Evolutionary conservation across 2,329 filamentous ascomycete species (phyloP), one percentile per base, ranked within the genome.

Genomic region (Pseudogymnoascus destructans): DNA sequence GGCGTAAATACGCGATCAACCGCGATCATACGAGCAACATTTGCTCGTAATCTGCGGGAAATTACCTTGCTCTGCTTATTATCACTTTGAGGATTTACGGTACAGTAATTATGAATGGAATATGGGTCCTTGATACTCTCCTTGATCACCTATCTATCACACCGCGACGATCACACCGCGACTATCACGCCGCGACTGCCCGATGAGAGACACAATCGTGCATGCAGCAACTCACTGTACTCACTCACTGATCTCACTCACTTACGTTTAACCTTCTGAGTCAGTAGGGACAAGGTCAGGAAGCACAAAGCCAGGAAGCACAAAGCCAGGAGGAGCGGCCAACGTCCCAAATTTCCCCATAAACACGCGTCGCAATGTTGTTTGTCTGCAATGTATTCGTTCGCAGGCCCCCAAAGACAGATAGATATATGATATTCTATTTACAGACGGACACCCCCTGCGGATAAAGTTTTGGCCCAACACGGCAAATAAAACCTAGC

Each of bases 401-500:
- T 23, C 38, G 13, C 40, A n/a, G 19, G 27, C 27, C 36, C 21
- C 13, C 13, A 52, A 46, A 52, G 46, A 52, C 46, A 52, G n/a
- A 52, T 52, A 52, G n/a, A 52, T 52, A 52, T 52, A 52, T 30
- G 15, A 17, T 11, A 52, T 52, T 30, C 46, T 52, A 52, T 52
- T 52, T 52, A 30, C 25, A 30, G 46, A 52, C 46, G 3, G 17
- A 52, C 42, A 30, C n/a, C 17, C 46, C 46, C 23, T 30, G 46
- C n/a, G 15, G 13, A 25, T 17, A 25, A 17, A 2, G 8, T 8
- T 52, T 19, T 52, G 9, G 21, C 13, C 17, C 23, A 25, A 10
- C 42, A 27, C 8, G 42, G 42, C 42, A 49, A 36, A n/a, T 27
- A 49, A 49, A 21, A 11, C 17, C 23, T 17, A 52, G 25, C 30